Evolutionary conservation across 192 early-diverging fungal species (phyloP), one percentile per base, ranked within the genome.

Genomic region (Dissophora ornata): DNA sequence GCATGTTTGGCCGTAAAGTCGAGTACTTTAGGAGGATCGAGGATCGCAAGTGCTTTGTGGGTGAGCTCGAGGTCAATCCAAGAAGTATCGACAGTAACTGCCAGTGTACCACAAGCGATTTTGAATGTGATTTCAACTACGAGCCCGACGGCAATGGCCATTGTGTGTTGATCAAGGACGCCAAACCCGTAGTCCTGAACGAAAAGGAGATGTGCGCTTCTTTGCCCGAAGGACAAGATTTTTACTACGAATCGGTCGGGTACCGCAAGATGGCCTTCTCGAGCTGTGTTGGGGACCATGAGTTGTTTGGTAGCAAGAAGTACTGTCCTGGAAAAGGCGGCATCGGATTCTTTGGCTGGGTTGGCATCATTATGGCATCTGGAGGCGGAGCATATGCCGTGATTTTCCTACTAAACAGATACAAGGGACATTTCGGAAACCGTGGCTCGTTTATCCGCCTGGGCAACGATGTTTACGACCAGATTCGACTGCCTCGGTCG

Each of bases 71-170:
- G 38, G 68, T 82, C 15, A 80, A 88, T n/a, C 80, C 86, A 9
- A 83, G 84, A 24, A 79, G 82, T 33, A 82, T 86, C 3, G 71
- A 82, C 4, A 71, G 84, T 25, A 83, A 83, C 33, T 98, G 97
- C 70, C 79, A 82, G 36, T 98, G 97, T 75, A 88, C 87, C 0
- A 79, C 73, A 32, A 71, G 64, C 15, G 97, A 98, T 69, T 98
- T 88, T 80, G 95, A 97, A 85, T 98, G 97, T 80, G 93, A 94
- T 63, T 88, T 87, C 82, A 90, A 93, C 74, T 96, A 94, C 81
- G 90, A 88, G 24, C 89, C 90, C 28, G 79, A 92, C 55, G 64
- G 66, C 1, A 57, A 80, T 25, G 85, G 86, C 30, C 71, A 88
- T 34, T 95, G 94, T 78, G 83, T 87, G 16, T 69, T 94, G 41